Base-by-base conservation (phyloP, 495 filamentous ascomycete species). In the Wilcoxina mikolae region DNA sequence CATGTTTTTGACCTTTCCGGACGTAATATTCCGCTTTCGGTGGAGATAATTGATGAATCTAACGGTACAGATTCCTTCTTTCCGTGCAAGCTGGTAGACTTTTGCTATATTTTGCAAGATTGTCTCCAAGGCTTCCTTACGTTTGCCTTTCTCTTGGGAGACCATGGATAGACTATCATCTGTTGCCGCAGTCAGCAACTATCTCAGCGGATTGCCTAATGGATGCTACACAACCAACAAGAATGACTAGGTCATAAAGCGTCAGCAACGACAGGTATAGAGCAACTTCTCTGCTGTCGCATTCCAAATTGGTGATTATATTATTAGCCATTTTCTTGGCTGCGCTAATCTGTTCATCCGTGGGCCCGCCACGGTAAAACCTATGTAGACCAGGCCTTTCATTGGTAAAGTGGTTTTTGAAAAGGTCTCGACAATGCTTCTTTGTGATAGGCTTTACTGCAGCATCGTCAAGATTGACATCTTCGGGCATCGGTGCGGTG, bases 91-190 rank as follows among this genome's bases (percentile, higher is more conserved):
- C 4, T 76, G 74, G 10, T 79, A 78, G 1, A 78, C 77, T 26
- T 72, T 73, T 15, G 79, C 74, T 25, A 83, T 78, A 4, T 74
- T 70, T 12, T 73, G 68, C 24, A 85, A 68, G 53, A 82, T 82
- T 29, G 77, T 68, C 58, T 74, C 71, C 38, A 85, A 68, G 53
- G 83, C 80, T 22, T 78, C 72, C 68, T 83, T 83, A 49, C 82
- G 74, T 41, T 77, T 69, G 55, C 74, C 72, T 15, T 52, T 47
- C 60, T 85, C 79, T 59, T 83, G 78, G 51, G 83, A 81, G 43
- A 73, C 68, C 68, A 85, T 85, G 17, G 82, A 84, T 26, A 81
- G 81, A 66, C 78, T 82, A 67, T 85, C 81, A 66, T 84, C 81
- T 66, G n/a, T 51, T 50, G 7, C 23, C 24, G n/a, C 15, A 33